Evolutionary conservation across 2,329 filamentous ascomycete species (phyloP).

Genomic region (Ampelomyces quisqualis): DNA sequence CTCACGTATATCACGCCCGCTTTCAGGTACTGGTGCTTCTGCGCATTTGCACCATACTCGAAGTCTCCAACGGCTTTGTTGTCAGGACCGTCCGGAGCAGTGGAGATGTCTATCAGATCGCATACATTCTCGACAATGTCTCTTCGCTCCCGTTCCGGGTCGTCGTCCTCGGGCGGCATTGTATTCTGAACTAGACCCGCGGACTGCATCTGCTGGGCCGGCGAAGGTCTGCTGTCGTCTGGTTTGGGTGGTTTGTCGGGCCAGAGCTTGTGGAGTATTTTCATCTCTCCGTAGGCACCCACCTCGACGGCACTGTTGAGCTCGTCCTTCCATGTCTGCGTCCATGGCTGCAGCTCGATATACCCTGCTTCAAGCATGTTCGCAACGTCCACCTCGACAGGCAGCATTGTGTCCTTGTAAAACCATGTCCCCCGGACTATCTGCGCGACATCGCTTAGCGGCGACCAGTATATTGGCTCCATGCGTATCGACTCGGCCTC

Average conservation of each 20-base stretch:
- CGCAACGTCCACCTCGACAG: constrained; percentile 79
- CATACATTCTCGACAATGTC: constrained; percentile 49
- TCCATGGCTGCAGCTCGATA: constrained; percentile 81
- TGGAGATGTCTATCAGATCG: constrained; percentile 52
- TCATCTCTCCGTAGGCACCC: constrained; percentile 85
- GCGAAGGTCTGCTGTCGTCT: constrained; percentile 48
- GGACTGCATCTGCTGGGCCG: constrained; percentile 36
- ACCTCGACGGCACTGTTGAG: constrained; percentile 87
- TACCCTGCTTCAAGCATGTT: constrained; percentile 95
- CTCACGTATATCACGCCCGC: constrained; percentile 89
- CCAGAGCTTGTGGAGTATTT: constrained; percentile 83
- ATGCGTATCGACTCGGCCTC: constrained; percentile 65
- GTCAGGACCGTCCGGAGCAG: constrained; percentile 48
- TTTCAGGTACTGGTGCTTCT: constrained; percentile 64
- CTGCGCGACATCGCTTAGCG: constrained; percentile 80
- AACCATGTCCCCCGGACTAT: constrained; percentile 94
- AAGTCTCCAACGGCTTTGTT: constrained; percentile 51
- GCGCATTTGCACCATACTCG: constrained; percentile 47
- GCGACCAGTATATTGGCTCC: constrained; percentile 98
- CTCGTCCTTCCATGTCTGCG: constrained; percentile 89
- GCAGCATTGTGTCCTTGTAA: constrained; percentile 91
- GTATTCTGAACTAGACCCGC: constrained; percentile 35
- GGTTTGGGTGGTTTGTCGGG: constrained; percentile 62
- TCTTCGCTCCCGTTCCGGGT: constrained; percentile 47
- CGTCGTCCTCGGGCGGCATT: constrained; percentile 41